Evolutionary conservation across 108 stramenopile genomes (phyloP), one percentile per base, ranked within the genome.

Genomic region (Epithemia pelagica): DNA sequence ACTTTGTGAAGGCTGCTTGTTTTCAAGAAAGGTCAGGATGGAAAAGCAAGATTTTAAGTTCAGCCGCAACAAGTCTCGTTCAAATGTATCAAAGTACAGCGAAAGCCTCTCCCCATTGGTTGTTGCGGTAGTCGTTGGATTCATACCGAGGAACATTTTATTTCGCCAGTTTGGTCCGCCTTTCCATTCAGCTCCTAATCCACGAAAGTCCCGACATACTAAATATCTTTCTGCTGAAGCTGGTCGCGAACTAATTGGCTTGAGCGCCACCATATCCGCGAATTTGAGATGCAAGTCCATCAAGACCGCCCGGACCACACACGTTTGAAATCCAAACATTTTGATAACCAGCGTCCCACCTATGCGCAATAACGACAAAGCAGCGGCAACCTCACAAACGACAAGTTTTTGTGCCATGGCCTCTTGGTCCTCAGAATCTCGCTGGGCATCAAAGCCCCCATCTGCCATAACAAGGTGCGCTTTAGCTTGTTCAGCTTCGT

Each of bases 371-470:
- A 95, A 62, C 20, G 59, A 31, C 25, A 95, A 62, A 8, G 82
- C 87, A 0, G 93, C 89, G 2, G 90, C 87, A 24, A 84, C 67
- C 74, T 95, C 85, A 63, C 83, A 88, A 10, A 87, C 74, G 20
- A 95, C 68, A 31, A 95, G 58, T 51, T 86, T 81, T 70, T 81
- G 78, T 1, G 93, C 71, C 52, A 86, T 32, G 32, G 65, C 76
- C 76, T 95, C 93, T 72, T 92, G 94, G 66, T 78, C 61, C 61
- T 80, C 76, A n/a, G 78, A 77, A 65, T 92, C 78, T 29, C 94
- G 81, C 71, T 95, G 94, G 0, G 86, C 87, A 78, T 95, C 94
- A 74, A 92, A 86, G 28, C 94, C 94, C 1, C 94, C 94, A 68
- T 95, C 94, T 18, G 90, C 86, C 28, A 95, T 80, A 1, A 95